phyloP scores from a whole-genome alignment of 495 filamentous ascomycete species.

The Glarea lozoyensis region DNA sequence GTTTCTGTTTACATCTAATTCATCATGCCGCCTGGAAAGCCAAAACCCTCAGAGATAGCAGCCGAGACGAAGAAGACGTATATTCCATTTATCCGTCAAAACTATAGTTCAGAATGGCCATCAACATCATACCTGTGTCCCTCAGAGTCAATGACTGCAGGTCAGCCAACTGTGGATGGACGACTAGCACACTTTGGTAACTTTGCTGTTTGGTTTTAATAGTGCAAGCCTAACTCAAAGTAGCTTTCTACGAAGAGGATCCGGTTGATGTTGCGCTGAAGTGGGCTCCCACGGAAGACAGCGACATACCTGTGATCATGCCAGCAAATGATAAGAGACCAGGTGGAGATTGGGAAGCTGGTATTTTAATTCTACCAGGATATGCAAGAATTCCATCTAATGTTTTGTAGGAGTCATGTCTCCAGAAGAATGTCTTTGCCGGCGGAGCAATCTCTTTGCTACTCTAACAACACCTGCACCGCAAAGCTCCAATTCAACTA shows the following conservation, averaged over 20 bases:
- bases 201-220: neutral
- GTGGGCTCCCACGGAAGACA: conserved; percentile 34
- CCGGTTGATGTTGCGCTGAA: conserved; percentile 59
- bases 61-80: conserved; percentile 57
- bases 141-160: conserved; percentile 8
- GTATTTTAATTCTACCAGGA: conserved; percentile 22
- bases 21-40: conserved; percentile 56
- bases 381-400: neutral
- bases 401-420: conserved; percentile 33
- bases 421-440: conserved; percentile 63
- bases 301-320: conserved; percentile 57
- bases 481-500: conserved; percentile 27
- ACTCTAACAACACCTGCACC: conserved; percentile 47
- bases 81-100: conserved; percentile 47
- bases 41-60: conserved; percentile 61
- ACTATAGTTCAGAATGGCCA: conserved; percentile 35
- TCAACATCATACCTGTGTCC: conserved; percentile 34
- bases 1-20: too few species aligned
- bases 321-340: conserved; percentile 66
- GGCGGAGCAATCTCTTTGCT: conserved; percentile 61
- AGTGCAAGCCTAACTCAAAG: neutral
- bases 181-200: conserved; percentile 3
- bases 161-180: neutral
- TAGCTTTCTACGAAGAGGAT: conserved; percentile 38
- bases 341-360: conserved; percentile 72